These are phyloP conservation scores for Umbelopsis ramanniana DNA, from an alignment of 192 early-diverging fungal species.

Conservation along the genomic window DNA sequence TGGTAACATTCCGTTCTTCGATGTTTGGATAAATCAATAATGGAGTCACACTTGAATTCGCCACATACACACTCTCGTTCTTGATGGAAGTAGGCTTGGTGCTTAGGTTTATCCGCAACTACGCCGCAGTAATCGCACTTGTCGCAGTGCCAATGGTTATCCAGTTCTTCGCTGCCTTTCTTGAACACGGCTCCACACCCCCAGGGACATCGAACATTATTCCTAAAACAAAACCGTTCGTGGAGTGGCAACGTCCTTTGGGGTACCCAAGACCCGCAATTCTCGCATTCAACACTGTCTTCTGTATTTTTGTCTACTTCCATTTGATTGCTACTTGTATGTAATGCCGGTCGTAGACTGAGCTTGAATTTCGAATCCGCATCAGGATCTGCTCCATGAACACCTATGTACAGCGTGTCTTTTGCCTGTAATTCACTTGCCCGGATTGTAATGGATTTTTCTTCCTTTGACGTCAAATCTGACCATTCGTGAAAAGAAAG, in stretches of 20 bases:
- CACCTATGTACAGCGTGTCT: slow-evolving; percentile 41
- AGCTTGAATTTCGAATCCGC: slow-evolving; percentile 5
- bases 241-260: slow-evolving; percentile 68
- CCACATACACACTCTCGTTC: slow-evolving; percentile 66
- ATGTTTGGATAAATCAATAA: slow-evolving; percentile 68
- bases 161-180: slow-evolving; percentile 58
- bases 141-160: slow-evolving; percentile 85
- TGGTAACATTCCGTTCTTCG: slow-evolving; percentile 69
- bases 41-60: slow-evolving; percentile 28
- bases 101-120: slow-evolving; percentile 63
- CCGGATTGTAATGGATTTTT: slow-evolving; percentile 40
- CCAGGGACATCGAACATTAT: slow-evolving; percentile 70
- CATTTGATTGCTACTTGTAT: background rate
- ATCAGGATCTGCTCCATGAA: slow-evolving; percentile 41
- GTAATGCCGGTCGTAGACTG: background rate
- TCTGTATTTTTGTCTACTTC: slow-evolving; percentile 13
- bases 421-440: background rate
- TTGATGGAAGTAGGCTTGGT: slow-evolving; percentile 65
- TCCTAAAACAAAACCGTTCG: slow-evolving; percentile 76
- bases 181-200: slow-evolving; percentile 71
- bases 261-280: slow-evolving; percentile 76
- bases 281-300: slow-evolving; percentile 57
- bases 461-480: slow-evolving; percentile 42
- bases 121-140: slow-evolving; percentile 60
- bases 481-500: slow-evolving; percentile 52